These are phyloP conservation scores for Collybia nuda DNA, from an alignment of 768 basidiomycete genomes.

Conservation along the genomic window DNA sequence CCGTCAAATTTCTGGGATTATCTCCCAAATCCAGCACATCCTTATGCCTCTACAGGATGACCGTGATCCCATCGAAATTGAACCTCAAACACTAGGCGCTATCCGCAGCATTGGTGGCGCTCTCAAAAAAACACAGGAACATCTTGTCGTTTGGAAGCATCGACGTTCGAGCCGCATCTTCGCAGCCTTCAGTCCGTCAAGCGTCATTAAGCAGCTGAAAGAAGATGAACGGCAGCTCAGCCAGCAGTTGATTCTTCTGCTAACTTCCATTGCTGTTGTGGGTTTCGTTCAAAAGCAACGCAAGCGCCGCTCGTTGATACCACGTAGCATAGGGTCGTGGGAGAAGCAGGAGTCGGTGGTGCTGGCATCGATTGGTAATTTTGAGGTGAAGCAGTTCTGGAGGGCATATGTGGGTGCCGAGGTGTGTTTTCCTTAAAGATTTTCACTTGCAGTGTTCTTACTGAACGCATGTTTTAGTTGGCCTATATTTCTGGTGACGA, in stretches of 20 bases:
- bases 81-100: slow-evolving; percentile 6
- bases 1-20: slow-evolving; percentile 13
- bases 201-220: slow-evolving; percentile 15
- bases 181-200: slow-evolving; percentile 19
- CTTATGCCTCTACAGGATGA: slow-evolving; percentile 11
- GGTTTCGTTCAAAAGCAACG: slow-evolving; percentile 8
- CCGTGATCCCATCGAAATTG: background rate
- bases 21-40: slow-evolving; percentile 14
- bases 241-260: slow-evolving; percentile 21
- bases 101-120: slow-evolving; percentile 18
- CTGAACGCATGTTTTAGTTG: background rate
- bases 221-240: slow-evolving; percentile 21
- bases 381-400: slow-evolving; percentile 22
- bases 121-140: slow-evolving; percentile 18
- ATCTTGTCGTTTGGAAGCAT: slow-evolving; percentile 15
- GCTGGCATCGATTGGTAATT: slow-evolving; percentile 2
- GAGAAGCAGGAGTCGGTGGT: background rate
- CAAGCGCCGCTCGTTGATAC: background rate
- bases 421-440: slow-evolving; percentile 7
- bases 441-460: background rate
- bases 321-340: background rate
- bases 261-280: slow-evolving; percentile 13
- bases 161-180: slow-evolving; percentile 11
- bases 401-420: slow-evolving; percentile 19
- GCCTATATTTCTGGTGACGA: background rate